A percentile compares a stretch with the other conserved stretches of the same genome.
Conservation (phyloP, 495 filamentous ascomycete species). For the Daldinia caldariorum region DNA sequence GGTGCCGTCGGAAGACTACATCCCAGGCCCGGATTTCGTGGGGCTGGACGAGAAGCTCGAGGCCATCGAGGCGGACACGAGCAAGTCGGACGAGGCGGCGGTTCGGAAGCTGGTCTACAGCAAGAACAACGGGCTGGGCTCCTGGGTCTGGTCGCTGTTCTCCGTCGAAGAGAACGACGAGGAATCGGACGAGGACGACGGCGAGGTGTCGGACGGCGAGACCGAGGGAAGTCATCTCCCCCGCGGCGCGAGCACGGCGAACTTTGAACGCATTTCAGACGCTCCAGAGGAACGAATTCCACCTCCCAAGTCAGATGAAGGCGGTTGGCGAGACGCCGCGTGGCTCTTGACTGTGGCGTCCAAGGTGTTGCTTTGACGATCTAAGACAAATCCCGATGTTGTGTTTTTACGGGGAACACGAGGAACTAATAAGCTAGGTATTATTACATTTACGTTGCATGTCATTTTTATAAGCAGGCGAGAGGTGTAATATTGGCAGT, state of each 20-base stretch:
- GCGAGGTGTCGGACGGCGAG: constrained; percentile 53
- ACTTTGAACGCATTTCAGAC: constrained; percentile 44
- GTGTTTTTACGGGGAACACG: constrained; percentile 21
- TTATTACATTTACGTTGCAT: constrained; percentile 23
- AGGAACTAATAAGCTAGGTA: constrained; percentile 3
- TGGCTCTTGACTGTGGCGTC: constrained; percentile 84
- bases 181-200: constrained; percentile 55
- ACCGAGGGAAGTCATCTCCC: constrained; percentile 47
- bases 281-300: constrained; percentile 48
- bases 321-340: constrained; percentile 82
- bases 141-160: constrained; percentile 84
- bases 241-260: constrained; percentile 46
- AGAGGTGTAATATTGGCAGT: constrained; percentile 25
- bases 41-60: constrained; percentile 61
- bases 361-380: constrained; percentile 69
- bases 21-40: constrained; percentile 69
- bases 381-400: constrained; percentile 12
- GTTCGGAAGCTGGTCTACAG: constrained; percentile 64
- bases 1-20: constrained; percentile 43
- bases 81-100: constrained; percentile 63
- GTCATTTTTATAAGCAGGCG: constrained; percentile 22
- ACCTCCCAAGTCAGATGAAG: constrained; percentile 60
- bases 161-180: constrained; percentile 69
- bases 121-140: constrained; percentile 73
- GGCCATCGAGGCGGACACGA: constrained; percentile 52